Conservation (phyloP, 75 land plant species). For the Cunninghamia lanceolata region DNA sequence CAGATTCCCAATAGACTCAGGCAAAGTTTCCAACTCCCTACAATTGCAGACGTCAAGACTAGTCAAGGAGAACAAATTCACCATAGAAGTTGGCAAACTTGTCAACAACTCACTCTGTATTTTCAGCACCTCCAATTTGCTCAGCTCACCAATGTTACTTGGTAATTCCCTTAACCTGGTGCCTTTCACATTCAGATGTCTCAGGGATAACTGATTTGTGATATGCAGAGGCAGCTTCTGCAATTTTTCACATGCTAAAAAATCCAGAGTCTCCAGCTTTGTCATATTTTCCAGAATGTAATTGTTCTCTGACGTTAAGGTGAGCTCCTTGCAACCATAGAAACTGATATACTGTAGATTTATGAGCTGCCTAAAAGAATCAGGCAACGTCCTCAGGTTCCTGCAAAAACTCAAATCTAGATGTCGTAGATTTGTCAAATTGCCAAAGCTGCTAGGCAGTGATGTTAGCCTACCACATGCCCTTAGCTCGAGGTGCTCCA, state of each 20-base stretch:
- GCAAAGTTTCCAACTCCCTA: neutral
- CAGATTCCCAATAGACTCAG: neutral
- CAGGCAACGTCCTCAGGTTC: neutral
- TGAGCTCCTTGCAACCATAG: neutral
- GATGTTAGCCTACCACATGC: neutral
- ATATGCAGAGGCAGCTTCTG: neutral
- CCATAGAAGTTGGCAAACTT: neutral
- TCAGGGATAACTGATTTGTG: neutral
- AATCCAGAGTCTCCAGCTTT: neutral
- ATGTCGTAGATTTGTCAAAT: neutral
- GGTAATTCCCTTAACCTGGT: neutral
- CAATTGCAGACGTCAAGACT: neutral
- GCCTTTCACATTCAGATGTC: neutral
- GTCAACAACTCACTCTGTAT: neutral
- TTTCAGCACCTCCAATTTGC: neutral
- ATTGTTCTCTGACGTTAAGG: neutral
- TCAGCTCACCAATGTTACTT: neutral
- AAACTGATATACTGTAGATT: neutral
- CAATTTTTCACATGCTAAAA: neutral
- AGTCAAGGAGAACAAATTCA: neutral
- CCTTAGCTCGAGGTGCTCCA: neutral
- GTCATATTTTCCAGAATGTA: neutral
- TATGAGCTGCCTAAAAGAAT: neutral
- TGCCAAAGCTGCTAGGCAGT: neutral
- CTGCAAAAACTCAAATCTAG: neutral